These are phyloP conservation scores for Pseudonitzschia multistriata DNA, from an alignment of 108 stramenopile species.

Conservation along the genomic window DNA sequence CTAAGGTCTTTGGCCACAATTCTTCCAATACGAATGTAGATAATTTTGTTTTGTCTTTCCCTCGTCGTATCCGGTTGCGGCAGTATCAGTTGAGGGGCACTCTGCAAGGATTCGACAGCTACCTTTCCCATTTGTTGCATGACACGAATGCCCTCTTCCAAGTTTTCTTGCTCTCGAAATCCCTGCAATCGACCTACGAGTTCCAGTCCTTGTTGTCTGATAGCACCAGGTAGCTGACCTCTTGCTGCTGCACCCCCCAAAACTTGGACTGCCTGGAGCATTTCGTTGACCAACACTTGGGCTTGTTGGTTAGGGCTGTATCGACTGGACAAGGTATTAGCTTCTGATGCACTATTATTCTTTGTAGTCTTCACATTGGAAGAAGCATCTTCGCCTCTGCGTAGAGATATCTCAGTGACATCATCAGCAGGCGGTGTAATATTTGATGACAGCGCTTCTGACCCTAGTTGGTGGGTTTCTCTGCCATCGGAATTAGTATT, in stretches of 20 bases:
- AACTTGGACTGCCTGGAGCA: slow-evolving; percentile 46
- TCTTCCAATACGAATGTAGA: slow-evolving; percentile 44
- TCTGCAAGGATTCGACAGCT: slow-evolving; percentile 33
- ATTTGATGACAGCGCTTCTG: background rate
- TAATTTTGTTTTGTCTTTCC: slow-evolving; percentile 23
- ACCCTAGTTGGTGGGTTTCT: background rate
- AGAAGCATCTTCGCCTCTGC: background rate
- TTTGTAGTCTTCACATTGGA: background rate
- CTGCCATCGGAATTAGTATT: background rate
- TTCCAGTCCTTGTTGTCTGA: slow-evolving; percentile 39
- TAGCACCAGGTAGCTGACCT: slow-evolving; percentile 33
- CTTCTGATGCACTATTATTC: background rate
- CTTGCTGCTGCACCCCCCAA: slow-evolving; percentile 48
- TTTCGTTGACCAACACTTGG: slow-evolving; percentile 44
- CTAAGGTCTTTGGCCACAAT: slow-evolving; percentile 46
- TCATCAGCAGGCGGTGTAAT: background rate
- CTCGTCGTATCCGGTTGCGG: slow-evolving; percentile 19
- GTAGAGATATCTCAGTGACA: background rate
- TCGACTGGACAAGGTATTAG: background rate
- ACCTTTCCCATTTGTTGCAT: slow-evolving; percentile 51
- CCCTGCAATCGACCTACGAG: slow-evolving; percentile 37
- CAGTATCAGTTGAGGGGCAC: slow-evolving; percentile 28
- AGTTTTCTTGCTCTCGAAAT: slow-evolving; percentile 24
- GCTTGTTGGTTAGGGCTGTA: slow-evolving; percentile 26
- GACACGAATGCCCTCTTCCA: slow-evolving; percentile 48